Evolutionary conservation across 768 basidiomycete species (phyloP).

Genomic region (Rhodosporidiobolus sp.): DNA sequence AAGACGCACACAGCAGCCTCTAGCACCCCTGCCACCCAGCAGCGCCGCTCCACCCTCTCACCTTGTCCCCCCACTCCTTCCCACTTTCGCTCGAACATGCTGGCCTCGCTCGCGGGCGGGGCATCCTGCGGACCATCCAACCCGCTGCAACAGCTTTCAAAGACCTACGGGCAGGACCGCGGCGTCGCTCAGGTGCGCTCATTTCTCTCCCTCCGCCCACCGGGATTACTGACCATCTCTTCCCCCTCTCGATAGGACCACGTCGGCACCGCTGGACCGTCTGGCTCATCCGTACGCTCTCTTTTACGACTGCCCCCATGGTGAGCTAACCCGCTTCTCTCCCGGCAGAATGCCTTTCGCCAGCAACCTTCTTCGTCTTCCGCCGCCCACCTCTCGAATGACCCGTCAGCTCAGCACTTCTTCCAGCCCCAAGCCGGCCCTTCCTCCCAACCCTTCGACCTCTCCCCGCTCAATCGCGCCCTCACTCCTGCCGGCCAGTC

Average conservation of each 20-base stretch:
- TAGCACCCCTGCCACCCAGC: no score
- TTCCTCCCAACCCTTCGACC: conserved; percentile 31
- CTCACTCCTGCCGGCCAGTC: conserved; percentile 10
- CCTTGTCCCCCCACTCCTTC: not conserved
- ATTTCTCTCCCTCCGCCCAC: not conserved
- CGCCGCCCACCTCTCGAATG: conserved; percentile 4
- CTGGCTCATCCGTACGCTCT: conserved; percentile 54
- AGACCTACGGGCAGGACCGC: conserved; percentile 73
- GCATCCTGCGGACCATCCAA: conserved; percentile 84
- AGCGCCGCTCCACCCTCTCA: no score
- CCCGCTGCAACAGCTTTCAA: conserved; percentile 72
- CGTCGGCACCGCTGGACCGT: conserved; percentile 63
- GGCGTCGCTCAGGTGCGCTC: conserved; percentile 69
- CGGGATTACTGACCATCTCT: conserved; percentile 6
- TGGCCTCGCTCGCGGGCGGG: conserved; percentile 72
- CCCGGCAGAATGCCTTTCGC: conserved; percentile 11
- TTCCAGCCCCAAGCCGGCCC: conserved; percentile 16
- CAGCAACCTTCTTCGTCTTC: conserved; percentile 6
- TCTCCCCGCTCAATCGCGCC: conserved; percentile 23
- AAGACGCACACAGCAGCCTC: no score
- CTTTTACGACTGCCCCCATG: conserved; percentile 41
- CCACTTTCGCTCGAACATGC: conserved; percentile 25
- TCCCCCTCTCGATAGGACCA: conserved; percentile 58
- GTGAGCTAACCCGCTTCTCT: conserved; percentile 17
- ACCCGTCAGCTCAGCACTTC: conserved; percentile 16